A percentile compares a stretch with the other conserved stretches of the same genome.
phyloP scores from a whole-genome alignment of 2,329 filamentous ascomycete genomes.

The Aulographum hederae region DNA sequence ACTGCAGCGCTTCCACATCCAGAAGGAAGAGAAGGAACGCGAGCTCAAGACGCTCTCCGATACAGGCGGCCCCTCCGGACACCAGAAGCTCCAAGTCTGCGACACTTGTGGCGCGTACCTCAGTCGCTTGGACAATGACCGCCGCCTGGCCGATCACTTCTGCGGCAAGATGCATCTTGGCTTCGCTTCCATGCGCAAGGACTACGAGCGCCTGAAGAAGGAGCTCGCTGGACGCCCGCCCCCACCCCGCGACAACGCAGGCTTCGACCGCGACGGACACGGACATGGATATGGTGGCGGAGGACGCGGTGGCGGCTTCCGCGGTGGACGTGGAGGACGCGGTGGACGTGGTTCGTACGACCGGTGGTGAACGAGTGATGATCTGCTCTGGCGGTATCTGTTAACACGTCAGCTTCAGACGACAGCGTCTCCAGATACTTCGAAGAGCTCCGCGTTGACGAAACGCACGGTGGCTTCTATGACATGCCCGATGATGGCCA shows the following conservation, averaged over 20 bases:
- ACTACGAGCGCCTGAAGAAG: slow-evolving; percentile 68
- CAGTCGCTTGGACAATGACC: slow-evolving; percentile 80
- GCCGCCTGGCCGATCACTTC: slow-evolving; percentile 87
- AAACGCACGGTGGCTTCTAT: too few relatives aligned
- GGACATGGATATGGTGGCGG: slow-evolving; percentile 31
- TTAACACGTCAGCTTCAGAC: too few relatives aligned
- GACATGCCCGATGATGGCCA: too few relatives aligned
- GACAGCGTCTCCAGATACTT: too few relatives aligned
- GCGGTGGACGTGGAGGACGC: too few relatives aligned
- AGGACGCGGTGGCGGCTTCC: slow-evolving; percentile 7
- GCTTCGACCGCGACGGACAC: slow-evolving; percentile 25
- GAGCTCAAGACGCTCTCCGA: slow-evolving; percentile 84
- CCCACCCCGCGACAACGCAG: slow-evolving; percentile 24
- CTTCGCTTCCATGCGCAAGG: slow-evolving; percentile 96
- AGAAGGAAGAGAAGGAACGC: slow-evolving; percentile 67
- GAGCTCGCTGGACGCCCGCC: slow-evolving; percentile 60
- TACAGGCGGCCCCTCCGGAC: slow-evolving; percentile 78
- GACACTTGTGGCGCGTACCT: slow-evolving; percentile 96
- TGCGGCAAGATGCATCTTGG: slow-evolving; percentile 99
- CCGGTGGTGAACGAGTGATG: too few relatives aligned
- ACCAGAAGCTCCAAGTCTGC: slow-evolving; percentile 97
- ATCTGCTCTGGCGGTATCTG: too few relatives aligned
- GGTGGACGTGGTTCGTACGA: too few relatives aligned
- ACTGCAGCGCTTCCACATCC: slow-evolving; percentile 59
- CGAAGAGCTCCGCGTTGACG: too few relatives aligned